Conservation (phyloP, 352 stramenopile genomes). For the Saprolegnia parasitica region DNA sequence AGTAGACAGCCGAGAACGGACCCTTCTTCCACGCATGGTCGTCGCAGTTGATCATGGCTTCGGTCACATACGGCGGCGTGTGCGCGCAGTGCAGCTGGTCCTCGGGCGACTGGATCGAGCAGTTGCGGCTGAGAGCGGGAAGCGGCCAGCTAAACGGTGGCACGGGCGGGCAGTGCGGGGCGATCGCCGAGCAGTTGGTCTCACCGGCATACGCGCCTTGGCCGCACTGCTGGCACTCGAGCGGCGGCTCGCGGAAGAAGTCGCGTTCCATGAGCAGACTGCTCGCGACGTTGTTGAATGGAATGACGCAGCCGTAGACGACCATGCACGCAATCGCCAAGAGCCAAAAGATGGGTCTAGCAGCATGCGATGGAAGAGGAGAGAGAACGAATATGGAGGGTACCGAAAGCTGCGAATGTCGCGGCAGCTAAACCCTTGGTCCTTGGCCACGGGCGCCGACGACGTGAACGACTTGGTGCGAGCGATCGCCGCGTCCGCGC, state of each 20-base stretch:
- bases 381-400: neutral
- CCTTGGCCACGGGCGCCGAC: neutral
- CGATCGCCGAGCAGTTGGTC: slow-evolving; percentile 51
- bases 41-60: slow-evolving; percentile 75
- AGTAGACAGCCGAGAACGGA: slow-evolving; percentile 55
- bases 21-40: slow-evolving; percentile 63
- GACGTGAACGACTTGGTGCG: slow-evolving; percentile 15
- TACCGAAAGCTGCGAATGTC: slow-evolving; percentile 71
- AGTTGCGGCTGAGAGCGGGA: slow-evolving; percentile 62
- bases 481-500: slow-evolving; percentile 39
- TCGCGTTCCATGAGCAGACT: slow-evolving; percentile 90
- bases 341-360: slow-evolving; percentile 82
- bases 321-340: slow-evolving; percentile 86
- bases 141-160: slow-evolving; percentile 77
- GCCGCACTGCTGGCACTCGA: slow-evolving; percentile 48
- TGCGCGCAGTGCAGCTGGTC: slow-evolving; percentile 61
- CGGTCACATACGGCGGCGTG: slow-evolving; percentile 48
- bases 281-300: slow-evolving; percentile 92
- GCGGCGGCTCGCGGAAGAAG: slow-evolving; percentile 70
- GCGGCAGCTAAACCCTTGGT: slow-evolving; percentile 59
- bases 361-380: neutral
- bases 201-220: slow-evolving; percentile 47
- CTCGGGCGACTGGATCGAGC: slow-evolving; percentile 53
- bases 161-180: slow-evolving; percentile 48
- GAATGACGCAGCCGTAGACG: slow-evolving; percentile 91